Base-by-base conservation (phyloP, 148 eudicot species). In the Rheum nobile region DNA sequence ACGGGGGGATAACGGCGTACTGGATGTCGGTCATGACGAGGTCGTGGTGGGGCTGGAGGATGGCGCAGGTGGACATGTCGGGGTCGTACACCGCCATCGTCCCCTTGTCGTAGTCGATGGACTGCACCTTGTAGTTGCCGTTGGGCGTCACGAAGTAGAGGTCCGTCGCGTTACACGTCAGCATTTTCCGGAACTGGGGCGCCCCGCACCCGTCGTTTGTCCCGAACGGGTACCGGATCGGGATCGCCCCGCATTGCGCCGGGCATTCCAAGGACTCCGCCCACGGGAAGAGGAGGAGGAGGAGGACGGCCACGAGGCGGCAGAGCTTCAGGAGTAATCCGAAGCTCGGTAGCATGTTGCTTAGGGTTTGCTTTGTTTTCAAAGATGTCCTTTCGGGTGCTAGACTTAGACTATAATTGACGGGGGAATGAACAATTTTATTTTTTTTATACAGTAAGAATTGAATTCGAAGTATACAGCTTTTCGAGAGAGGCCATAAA, bases 201-300 rank as follows among this genome's bases (percentile, higher is more conserved):
- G 96, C 89, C 1, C 98, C 98, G 50, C 98, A 94, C 35, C 98
- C 97, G 72, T 89, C 91, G 79, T 94, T 97, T 47, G 88, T 77
- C 55, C 89, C 88, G 63, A 94, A 91, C 0, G 98, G 98, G 89
- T 94, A 89, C 69, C 82, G 84, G 22, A 93, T 77, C 17, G 83
- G 80, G 70, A 87, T 79, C 71, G 81, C 75, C 69, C 88, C 90
- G 79, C 98, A 93, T 82, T 82, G 81, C 76, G 71, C 74, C n/a
- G 91, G 93, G 84, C 98, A 93, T 1, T 44, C 59, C 8, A 71
- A 37, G 7, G 71, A 39, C 29, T 41, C 47, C 37, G 74, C 46
- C 32, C 72, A 63, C n/a, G 79, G 50, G 67, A 29, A 35, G 63
- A 48, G 16, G 34, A 50, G 77, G 61, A 72, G 2, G 17, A 72